Evolutionary conservation across 2,329 filamentous ascomycete genomes (phyloP).

Genomic region (Didymella lethalis): DNA sequence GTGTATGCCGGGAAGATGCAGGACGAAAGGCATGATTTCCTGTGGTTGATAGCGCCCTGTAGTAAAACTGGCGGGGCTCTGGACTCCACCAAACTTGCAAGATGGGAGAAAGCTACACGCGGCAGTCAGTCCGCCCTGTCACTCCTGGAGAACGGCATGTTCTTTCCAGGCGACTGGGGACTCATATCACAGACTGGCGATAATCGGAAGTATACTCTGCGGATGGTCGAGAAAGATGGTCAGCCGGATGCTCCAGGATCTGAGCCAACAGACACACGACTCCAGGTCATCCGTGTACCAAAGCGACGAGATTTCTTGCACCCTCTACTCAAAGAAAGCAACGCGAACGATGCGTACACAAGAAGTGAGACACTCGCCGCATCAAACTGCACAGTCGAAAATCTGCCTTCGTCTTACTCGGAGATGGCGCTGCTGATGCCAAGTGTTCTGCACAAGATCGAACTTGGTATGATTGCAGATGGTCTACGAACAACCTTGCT

Average conservation of each 20-base stretch:
- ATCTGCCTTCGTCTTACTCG: conserved; percentile 56
- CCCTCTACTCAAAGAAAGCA: conserved; percentile 22
- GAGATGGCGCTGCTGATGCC: conserved; percentile 71
- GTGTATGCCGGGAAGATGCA: conserved; percentile 34
- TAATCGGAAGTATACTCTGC: conserved; percentile 33
- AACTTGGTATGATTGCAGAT: conserved; percentile 68
- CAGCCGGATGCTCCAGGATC: neutral
- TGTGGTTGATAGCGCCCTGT: conserved; percentile 41
- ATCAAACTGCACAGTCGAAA: conserved; percentile 57
- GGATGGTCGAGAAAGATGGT: neutral
- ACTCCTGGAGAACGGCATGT: conserved; percentile 18
- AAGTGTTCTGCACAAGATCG: conserved; percentile 74
- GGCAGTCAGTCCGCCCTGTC: conserved; percentile 23
- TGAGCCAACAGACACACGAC: neutral
- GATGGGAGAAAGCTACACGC: conserved; percentile 29
- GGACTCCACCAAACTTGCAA: conserved; percentile 20
- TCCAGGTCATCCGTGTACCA: conserved; percentile 54
- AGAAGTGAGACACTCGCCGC: conserved; percentile 61
- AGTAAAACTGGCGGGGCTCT: conserved; percentile 16
- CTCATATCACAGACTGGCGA: conserved; percentile 33
- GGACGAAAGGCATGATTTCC: conserved; percentile 37
- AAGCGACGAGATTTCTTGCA: conserved; percentile 69
- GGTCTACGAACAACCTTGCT: conserved; percentile 66
- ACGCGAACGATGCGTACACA: conserved; percentile 40
- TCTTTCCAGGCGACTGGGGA: conserved; percentile 31